A percentile compares a stretch with the other conserved stretches of the same genome.
Conservation (phyloP, 2,329 filamentous ascomycete species). For the Diplodia mutila region DNA sequence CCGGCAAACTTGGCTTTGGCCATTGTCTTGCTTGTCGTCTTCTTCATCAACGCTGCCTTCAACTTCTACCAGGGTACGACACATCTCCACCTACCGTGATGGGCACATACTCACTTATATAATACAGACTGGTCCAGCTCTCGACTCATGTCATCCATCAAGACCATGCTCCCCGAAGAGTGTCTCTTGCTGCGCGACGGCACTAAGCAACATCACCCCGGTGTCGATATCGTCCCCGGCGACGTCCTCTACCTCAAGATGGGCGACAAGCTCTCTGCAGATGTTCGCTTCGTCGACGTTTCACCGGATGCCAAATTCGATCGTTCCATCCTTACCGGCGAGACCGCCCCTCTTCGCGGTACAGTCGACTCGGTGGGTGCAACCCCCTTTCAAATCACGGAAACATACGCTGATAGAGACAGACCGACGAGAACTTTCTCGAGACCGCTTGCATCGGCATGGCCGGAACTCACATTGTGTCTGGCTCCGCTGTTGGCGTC, state of each 20-base stretch:
- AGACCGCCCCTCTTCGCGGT: slow-evolving; percentile 67
- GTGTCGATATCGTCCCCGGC: slow-evolving; percentile 69
- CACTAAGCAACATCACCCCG: slow-evolving; percentile 53
- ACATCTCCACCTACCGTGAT: slow-evolving; percentile 33
- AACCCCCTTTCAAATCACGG: neutral
- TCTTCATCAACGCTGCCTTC: slow-evolving; percentile 58
- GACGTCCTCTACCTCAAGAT: slow-evolving; percentile 70
- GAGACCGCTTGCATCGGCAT: slow-evolving; percentile 77
- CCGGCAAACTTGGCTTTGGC: slow-evolving; percentile 72
- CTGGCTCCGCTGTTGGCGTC: slow-evolving; percentile 67
- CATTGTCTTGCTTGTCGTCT: slow-evolving; percentile 73
- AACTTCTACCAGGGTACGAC: slow-evolving; percentile 58
- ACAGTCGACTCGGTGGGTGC: slow-evolving; percentile 58
- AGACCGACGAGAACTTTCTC: slow-evolving; percentile 69
- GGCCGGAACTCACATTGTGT: slow-evolving; percentile 78
- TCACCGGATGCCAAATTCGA: slow-evolving; percentile 74
- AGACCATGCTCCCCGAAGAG: slow-evolving; percentile 76
- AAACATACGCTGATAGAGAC: neutral
- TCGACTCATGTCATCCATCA: slow-evolving; percentile 78
- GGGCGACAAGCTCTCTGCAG: slow-evolving; percentile 74
- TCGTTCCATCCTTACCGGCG: slow-evolving; percentile 72
- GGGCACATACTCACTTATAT: slow-evolving; percentile 56
- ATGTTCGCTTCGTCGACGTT: slow-evolving; percentile 70
- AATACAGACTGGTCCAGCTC: slow-evolving; percentile 70
- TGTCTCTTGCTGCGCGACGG: slow-evolving; percentile 68